Base-by-base conservation (phyloP, 768 basidiomycete species). In the Boletus rex-veris region DNA sequence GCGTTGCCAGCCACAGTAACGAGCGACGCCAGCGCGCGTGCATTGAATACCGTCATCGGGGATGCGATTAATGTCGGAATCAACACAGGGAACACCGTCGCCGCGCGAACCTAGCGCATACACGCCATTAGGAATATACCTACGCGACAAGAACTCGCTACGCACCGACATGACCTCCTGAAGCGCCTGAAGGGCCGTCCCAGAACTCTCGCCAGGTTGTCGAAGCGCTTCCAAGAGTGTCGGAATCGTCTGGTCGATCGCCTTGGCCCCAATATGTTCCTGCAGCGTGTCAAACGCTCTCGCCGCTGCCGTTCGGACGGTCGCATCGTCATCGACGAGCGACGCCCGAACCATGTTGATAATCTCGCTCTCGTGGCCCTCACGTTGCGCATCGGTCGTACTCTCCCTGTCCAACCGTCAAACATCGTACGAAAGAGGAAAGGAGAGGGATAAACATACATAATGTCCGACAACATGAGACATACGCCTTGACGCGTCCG, bases 191-290 rank as follows among this genome's bases (percentile, higher is more conserved):
- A 98, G 76, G 11, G 97, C 96, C 15, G 96, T 98, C 10, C 92
- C 94, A n/a, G 96, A 96, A 18, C 88, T 84, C 62, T 87, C 88
- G 5, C 95, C 95, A 14, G 94, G 92, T 69, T 93, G 90, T 16
- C 92, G 86, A 35, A 98, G 85, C 2, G 96, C 96, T 62, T 94
- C 93, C 49, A 99, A 70, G 0, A 98, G 71, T 0, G 96, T 98
- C 0, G 97, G 96, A 54, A 98, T 98, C 0, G 93, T 98, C 72
- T 95, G 84, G 64, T 98, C 96, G 58, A 98, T 95, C 7, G 95
- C 94, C 65, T 87, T 90, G 30, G 84, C 79, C 7, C 96, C 97
- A 38, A 98, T 80, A 62, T 88, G 80, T 58, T 95, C 91, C 74
- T 98, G 96, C n/a, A 98, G 79, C 5, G 84, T 81, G 67, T 98